Percentiles rank a stretch among this genome's conserved stretches.
phyloP scores from a whole-genome alignment of 1,284 basidiomycete species.

The Irpex lacteus region DNA sequence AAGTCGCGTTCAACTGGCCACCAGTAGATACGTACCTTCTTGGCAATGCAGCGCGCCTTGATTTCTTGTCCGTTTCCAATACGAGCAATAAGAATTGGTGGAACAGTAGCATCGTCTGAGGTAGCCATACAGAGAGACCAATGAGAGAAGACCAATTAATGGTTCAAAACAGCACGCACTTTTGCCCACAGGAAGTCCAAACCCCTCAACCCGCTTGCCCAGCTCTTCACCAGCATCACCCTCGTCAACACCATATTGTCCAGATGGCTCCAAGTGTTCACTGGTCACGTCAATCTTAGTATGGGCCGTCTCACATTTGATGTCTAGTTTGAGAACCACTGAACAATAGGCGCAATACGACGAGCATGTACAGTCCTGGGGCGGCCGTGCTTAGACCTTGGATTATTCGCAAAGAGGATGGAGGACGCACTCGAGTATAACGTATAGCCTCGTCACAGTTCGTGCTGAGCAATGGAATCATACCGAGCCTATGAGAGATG shows the following conservation, averaged over 20 bases:
- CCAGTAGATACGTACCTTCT: constrained; percentile 64
- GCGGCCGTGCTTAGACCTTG: constrained; percentile 2
- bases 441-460: constrained; percentile 85
- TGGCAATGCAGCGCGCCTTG: constrained; percentile 84
- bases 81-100: constrained; percentile 87
- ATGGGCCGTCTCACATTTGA: constrained; percentile 60
- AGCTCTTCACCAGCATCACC: constrained; percentile 65
- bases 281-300: constrained; percentile 82
- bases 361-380: constrained; percentile 83
- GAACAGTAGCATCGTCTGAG: constrained; percentile 54
- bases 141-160: neutral
- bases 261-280: constrained; percentile 59
- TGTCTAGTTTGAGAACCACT: constrained; percentile 71
- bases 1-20: neutral
- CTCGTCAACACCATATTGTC: constrained; percentile 36
- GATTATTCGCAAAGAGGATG: neutral
- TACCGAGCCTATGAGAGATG: constrained; percentile 93
- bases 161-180: constrained; percentile 39
- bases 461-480: constrained; percentile 87
- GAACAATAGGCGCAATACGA: constrained; percentile 81
- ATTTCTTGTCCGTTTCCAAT: constrained; percentile 94
- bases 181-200: constrained; percentile 89
- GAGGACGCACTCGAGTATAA: constrained; percentile 65
- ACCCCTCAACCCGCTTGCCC: constrained; percentile 68
- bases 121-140: neutral